These are phyloP conservation scores for Verticillium isaacii DNA, from an alignment of 2,329 filamentous ascomycete species.

Conservation along the genomic window DNA sequence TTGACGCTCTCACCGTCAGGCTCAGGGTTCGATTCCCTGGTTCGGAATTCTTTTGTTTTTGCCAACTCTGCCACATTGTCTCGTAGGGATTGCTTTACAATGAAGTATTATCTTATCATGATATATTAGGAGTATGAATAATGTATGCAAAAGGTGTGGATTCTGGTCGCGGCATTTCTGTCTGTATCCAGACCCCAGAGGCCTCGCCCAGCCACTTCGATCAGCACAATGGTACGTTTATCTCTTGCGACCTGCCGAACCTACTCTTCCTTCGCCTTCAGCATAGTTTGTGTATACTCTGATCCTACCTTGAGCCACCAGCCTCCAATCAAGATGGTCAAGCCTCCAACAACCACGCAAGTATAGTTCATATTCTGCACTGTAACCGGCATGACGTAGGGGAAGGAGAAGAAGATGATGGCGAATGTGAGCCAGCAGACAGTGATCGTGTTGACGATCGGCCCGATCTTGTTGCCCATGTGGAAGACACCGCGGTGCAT, in stretches of 20 bases:
- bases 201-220: no score
- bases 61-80: no score
- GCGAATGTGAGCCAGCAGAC: constrained; percentile 33
- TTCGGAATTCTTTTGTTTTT: background rate
- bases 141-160: background rate
- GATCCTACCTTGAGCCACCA: constrained; percentile 39
- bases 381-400: constrained; percentile 32
- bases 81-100: no score
- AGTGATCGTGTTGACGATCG: constrained; percentile 28
- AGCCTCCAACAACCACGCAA: constrained; percentile 37
- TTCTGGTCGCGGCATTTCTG: no score
- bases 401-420: constrained; percentile 39
- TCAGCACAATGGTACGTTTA: background rate
- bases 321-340: constrained; percentile 26
- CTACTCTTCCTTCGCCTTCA: constrained; percentile 25
- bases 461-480: constrained; percentile 25
- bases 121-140: no score
- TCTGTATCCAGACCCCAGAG: no score
- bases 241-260: background rate
- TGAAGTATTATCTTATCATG: no score
- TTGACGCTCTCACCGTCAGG: background rate
- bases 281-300: constrained; percentile 31
- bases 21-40: background rate
- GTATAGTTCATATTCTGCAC: constrained; percentile 43
- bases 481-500: constrained; percentile 34